Conservation (phyloP, 2,329 filamentous ascomycete species). For the Endothia cerciana region DNA sequence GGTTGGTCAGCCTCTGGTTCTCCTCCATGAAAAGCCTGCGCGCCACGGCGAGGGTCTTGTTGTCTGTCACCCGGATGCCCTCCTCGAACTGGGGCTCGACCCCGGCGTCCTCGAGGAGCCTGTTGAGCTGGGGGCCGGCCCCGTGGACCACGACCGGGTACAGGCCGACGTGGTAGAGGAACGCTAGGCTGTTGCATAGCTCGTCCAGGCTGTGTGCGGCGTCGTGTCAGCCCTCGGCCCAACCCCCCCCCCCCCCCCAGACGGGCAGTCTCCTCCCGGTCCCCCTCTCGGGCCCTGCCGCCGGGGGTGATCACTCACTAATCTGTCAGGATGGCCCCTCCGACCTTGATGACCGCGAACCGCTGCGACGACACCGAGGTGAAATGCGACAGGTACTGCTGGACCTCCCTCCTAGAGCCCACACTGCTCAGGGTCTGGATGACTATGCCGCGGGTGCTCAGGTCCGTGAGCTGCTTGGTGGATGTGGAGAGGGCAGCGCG, state of each 20-base stretch:
- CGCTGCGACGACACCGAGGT: slow-evolving; percentile 95
- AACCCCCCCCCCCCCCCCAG: too few species aligned
- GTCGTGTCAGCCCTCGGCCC: slow-evolving; percentile 12
- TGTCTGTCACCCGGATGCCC: slow-evolving; percentile 93
- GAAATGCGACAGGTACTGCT: slow-evolving; percentile 98
- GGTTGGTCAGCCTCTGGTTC: slow-evolving; percentile 89
- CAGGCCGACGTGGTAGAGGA: slow-evolving; percentile 91
- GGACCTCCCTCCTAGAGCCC: slow-evolving; percentile 91
- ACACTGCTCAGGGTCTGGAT: slow-evolving; percentile 93
- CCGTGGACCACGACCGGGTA: slow-evolving; percentile 97
- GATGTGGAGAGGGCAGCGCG: slow-evolving; percentile 41
- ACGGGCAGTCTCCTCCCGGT: not conserved
- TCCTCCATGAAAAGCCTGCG: slow-evolving; percentile 93
- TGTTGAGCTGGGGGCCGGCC: slow-evolving; percentile 92
- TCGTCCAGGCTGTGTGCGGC: slow-evolving; percentile 65
- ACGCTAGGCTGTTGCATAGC: slow-evolving; percentile 84
- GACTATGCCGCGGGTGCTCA: slow-evolving; percentile 76
- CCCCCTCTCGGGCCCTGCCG: not conserved
- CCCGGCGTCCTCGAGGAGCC: slow-evolving; percentile 83
- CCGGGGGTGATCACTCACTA: slow-evolving; percentile 47
- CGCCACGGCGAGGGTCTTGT: slow-evolving; percentile 89
- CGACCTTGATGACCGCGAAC: slow-evolving; percentile 98
- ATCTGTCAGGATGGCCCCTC: slow-evolving; percentile 92
- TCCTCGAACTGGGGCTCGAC: slow-evolving; percentile 96
- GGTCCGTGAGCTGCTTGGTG: slow-evolving; percentile 46